Evolutionary conservation across 1,284 basidiomycete genomes (phyloP), one percentile per base, ranked within the genome.

Genomic region (Pseudozyma tsukubaensis): DNA sequence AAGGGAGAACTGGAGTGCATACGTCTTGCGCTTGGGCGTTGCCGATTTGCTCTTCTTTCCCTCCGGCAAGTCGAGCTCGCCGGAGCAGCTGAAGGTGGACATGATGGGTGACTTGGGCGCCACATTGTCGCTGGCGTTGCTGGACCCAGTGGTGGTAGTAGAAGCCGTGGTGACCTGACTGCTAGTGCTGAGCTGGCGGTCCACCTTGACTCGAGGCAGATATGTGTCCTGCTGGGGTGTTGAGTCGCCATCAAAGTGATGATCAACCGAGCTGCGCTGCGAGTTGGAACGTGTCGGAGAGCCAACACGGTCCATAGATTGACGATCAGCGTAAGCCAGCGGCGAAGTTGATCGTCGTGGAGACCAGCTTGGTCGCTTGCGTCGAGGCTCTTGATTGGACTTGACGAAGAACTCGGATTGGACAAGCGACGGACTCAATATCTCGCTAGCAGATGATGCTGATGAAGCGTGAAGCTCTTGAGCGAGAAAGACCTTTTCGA

Each of bases 1-100:
- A 9, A 78, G 59, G 1, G 78, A 81, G 50, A 84, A 85, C 34
- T 84, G 80, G 40, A 84, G 66, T 9, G 82, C 77, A 74, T 84
- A 85, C 2, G 83, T 82, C 37, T 78, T 80, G 50, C 58, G 65
- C 52, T 80, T 81, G 37, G 42, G 29, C 13, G 37, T 18, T 8
- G 51, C 19, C 1, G 50, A 34, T 53, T 71, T 58, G 51, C 16
- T 21, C 12, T 24, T 52, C 55, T 62, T 61, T 4, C 19, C 52
- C 14, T 59, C 53, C 3, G 45, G 35, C 32, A 39, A 12, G 9
- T 59, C 58, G 18, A 18, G 19, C 39, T 75, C 56, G 40, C 56
- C n/a, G 0, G 50, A 49, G 24, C 18, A 29, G 57, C 62, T 52
- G 13, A 47, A 47, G 13, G 36, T n/a, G 12, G 45, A 34, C 19